Percentiles rank a stretch among this genome's conserved stretches.
Evolutionary conservation across 805 yeast genomes (phyloP).

Genomic region (Candida manassasensis): DNA sequence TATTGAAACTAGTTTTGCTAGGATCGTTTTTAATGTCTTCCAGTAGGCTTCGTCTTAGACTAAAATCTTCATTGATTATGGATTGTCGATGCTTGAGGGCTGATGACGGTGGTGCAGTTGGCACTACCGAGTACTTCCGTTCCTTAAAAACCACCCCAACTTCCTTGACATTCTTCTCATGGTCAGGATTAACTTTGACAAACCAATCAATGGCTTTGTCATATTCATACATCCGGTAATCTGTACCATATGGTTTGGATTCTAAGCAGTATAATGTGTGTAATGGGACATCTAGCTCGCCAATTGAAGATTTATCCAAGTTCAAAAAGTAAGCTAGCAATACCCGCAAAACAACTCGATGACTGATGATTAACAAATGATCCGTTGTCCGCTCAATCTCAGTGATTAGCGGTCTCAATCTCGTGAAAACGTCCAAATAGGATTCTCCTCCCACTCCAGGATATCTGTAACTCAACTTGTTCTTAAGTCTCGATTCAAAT

Average conservation of each 20-base stretch:
- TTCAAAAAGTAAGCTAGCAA: conserved; percentile 86
- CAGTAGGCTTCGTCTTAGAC: conserved; percentile 23
- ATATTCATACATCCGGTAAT: conserved; percentile 85
- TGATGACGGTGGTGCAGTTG: conserved; percentile 59
- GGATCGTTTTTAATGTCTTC: conserved; percentile 9
- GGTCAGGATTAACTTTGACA: conserved; percentile 55
- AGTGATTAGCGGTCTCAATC: conserved; percentile 84
- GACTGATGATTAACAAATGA: conserved; percentile 78
- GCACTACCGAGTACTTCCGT: conserved; percentile 67
- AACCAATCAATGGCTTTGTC: conserved; percentile 78
- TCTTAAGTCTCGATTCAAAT: conserved; percentile 66
- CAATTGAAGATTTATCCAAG: conserved; percentile 70
- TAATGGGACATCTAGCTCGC: conserved; percentile 87
- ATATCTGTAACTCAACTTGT: conserved; percentile 81
- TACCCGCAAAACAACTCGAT: conserved; percentile 86
- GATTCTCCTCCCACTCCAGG: conserved; percentile 99
- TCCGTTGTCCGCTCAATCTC: conserved; percentile 91
- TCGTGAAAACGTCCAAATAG: conserved; percentile 85
- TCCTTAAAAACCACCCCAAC: conserved; percentile 68
- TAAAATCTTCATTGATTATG: conserved; percentile 14
- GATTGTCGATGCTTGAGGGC: conserved; percentile 5
- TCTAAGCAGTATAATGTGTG: conserved; percentile 89
- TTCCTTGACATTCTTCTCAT: conserved; percentile 58
- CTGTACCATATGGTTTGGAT: conserved; percentile 93
- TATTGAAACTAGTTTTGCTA: neutral